Evolutionary conservation across 2,329 filamentous ascomycete species (phyloP), one percentile per base, ranked within the genome.

Genomic region (Trichoderma atrobrunneum): DNA sequence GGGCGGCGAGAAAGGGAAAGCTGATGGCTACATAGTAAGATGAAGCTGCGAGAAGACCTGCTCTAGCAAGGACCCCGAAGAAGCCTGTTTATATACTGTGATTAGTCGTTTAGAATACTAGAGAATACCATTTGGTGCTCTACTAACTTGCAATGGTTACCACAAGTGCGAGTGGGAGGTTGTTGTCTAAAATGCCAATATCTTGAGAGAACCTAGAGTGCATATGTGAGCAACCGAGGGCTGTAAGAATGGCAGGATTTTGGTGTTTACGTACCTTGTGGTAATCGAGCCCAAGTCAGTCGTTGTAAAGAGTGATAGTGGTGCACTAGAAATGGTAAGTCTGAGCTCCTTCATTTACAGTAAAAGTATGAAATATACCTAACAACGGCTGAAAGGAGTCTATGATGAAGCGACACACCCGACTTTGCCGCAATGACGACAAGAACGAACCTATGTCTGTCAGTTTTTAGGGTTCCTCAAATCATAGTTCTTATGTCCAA

Each of bases 111-210:
- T 7, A 11, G 21, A n/a, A 56, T 24, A 12, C 3, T n/a, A 8
- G 2, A 18, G 14, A 18, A 21, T 26, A 11, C 1, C 10, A 8
- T 14, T 4, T 11, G 18, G 11, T 77, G 18, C 1, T 32, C 48
- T 57, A 77, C 82, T 75, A 74, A 84, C 82, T 84, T 39, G 76
- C 76, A 14, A 77, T 67, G 51, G 83, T 74, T 18, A 78, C 76
- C 16, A 78, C 76, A 11, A 85, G 68, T 1, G 81, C 81, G 0
- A 79, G 71, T 2, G 83, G 81, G 3, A 86, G 77, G 65, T 81
- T 78, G 32, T 81, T 84, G 72, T 86, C 84, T 3, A 85, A 75
- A 18, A 85, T 79, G 63, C 82, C 79, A 7, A 85, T 81, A 48
- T 85, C 83, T 74, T 85, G 82, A 10, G 80, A 82, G 73, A 85